phyloP scores from a whole-genome alignment of 2,329 filamentous ascomycete genomes.

The Didymella pomorum region DNA sequence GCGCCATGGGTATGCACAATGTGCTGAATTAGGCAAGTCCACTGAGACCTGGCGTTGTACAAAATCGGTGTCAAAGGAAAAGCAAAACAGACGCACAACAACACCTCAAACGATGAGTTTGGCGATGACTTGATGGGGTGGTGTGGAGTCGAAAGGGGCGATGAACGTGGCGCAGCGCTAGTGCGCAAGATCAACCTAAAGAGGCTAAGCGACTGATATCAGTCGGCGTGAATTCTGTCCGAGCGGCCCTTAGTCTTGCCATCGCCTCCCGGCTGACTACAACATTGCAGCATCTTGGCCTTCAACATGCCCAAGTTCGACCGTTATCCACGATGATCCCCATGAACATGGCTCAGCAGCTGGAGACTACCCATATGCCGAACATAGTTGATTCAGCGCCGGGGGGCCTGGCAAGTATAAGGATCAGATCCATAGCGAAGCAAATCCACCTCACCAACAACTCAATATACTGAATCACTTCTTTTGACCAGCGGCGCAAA shows the following conservation, averaged over 20 bases:
- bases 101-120: background rate
- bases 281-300: constrained; percentile 4
- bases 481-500: background rate
- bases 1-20: constrained; percentile 4
- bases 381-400: background rate
- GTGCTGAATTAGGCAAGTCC: background rate
- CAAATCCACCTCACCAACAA: background rate
- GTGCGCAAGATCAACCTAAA: constrained; percentile 1
- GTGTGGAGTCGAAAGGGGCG: background rate
- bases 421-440: background rate
- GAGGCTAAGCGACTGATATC: background rate
- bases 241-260: constrained; percentile 1
- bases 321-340: background rate
- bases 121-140: background rate
- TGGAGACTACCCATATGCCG: constrained; percentile 2
- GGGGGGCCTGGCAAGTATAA: constrained; percentile 7
- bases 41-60: constrained; percentile 8
- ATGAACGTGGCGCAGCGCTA: background rate
- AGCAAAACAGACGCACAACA: constrained; percentile 1
- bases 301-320: background rate
- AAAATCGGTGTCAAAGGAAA: constrained; percentile 4
- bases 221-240: constrained; percentile 11
- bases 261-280: background rate
- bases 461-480: background rate
- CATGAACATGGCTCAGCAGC: background rate